Base-by-base conservation (phyloP, 306 rosid genomes). In the Hylodesmum podocarpum region DNA sequence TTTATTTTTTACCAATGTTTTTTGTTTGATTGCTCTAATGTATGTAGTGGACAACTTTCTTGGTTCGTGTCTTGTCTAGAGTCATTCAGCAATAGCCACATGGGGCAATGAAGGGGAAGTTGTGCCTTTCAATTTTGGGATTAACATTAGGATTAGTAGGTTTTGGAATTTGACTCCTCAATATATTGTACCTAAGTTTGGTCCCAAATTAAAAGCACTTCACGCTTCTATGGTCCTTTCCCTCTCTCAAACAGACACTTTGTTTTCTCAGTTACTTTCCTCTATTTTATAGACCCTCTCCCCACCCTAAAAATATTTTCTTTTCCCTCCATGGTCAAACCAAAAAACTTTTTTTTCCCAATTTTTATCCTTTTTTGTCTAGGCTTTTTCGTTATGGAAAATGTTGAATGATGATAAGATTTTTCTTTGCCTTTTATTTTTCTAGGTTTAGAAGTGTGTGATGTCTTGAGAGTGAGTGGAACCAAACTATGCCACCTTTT, bases 21-120 rank as follows among this genome's bases (percentile, higher is more conserved):
- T 37, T 80, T 84, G 88, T 86, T 86, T 50, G 84, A 72, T 82
- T 75, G 77, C 57, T 61, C 14, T n/a, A n/a, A n/a, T n/a, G n/a
- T n/a, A 21, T 84, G 87, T 86, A 70, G 40, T 80, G 63, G 58
- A 70, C 81, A 82, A 39, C 74, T 76, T 81, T 78, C 59, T 81
- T 69, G 82, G 82, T 76, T 86, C 15, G 55, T 40, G 86, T 86
- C 89, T 51, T 71, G 41, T 89, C 89, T 83, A 65, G 31, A 70
- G 70, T 76, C 82, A 41, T 61, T 66, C 82, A 73, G 43, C 81
- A 84, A 77, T 57, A 68, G 78, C 75, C 83, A 80, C 72, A 74
- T 65, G 82, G 76, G 36, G 65, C 70, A 63, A 70, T 43, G 49
- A 83, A 79, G 50, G 18, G 53, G 4, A 34, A 68, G 15, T 25